A percentile compares a stretch with the other conserved stretches of the same genome.
phyloP scores from a whole-genome alignment of 257 asterid species.

The Nemophila menziesii region DNA sequence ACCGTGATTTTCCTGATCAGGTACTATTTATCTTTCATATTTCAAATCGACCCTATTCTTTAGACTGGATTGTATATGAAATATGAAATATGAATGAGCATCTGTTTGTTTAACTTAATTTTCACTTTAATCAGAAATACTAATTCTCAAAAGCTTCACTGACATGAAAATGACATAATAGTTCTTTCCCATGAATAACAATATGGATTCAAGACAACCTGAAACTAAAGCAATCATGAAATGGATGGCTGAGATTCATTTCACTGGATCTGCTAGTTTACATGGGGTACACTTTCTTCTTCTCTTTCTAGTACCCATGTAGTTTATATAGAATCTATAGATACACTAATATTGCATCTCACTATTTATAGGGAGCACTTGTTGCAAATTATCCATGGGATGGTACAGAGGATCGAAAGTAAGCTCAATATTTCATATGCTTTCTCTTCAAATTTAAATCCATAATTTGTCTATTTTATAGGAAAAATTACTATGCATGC shows the following conservation, averaged over 20 bases:
- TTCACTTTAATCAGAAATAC: constrained; percentile 11
- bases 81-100: background rate
- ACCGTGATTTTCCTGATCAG: constrained; percentile 91
- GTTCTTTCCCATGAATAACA: constrained; percentile 90
- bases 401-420: constrained; percentile 71
- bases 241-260: constrained; percentile 62
- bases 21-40: constrained; percentile 26
- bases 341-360: constrained; percentile 3
- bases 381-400: constrained; percentile 99
- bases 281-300: constrained; percentile 65
- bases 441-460: too few species aligned
- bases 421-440: constrained; percentile 14
- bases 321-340: too few species aligned
- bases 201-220: constrained; percentile 68
- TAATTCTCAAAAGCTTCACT: constrained; percentile 30
- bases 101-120: background rate
- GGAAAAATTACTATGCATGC: constrained; percentile 68
- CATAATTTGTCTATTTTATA: too few species aligned
- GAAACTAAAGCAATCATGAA: constrained; percentile 92
- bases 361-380: constrained; percentile 64
- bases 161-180: constrained; percentile 56
- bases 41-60: background rate
- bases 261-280: constrained; percentile 89
- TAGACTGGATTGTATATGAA: background rate
- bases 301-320: too few species aligned